Conservation (phyloP, 176 grass and related monocot genomes). For the Lolium multiflorum region DNA sequence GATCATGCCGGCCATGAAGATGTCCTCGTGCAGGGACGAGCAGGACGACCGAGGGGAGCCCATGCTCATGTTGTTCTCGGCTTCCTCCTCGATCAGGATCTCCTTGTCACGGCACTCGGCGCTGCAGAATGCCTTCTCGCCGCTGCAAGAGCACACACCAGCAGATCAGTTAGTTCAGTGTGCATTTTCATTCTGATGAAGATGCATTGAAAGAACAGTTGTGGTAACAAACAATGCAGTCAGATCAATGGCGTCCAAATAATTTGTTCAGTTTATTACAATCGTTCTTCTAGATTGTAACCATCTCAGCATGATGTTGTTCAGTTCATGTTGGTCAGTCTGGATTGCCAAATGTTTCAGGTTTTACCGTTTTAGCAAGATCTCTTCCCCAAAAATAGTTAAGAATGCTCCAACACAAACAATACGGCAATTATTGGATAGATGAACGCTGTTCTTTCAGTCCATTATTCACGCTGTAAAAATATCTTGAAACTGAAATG, state of each 20-base stretch:
- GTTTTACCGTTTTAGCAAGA: not conserved
- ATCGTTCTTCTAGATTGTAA: not conserved
- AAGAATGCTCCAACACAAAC: not conserved
- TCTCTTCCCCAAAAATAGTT: not conserved
- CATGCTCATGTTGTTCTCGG: conserved; percentile 46
- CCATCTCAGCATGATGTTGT: conserved; percentile 14
- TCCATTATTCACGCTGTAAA: not conserved
- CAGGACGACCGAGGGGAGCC: conserved; percentile 47
- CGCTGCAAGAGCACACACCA: conserved; percentile 56
- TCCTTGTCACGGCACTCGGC: conserved; percentile 71
- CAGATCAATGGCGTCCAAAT: not conserved
- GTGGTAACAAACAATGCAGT: not conserved
- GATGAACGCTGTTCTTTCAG: not conserved
- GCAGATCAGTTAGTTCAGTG: not conserved
- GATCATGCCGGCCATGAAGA: conserved; percentile 81
- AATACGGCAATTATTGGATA: not conserved
- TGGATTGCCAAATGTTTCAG: conserved; percentile 9
- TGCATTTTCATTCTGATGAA: conserved; percentile 4
- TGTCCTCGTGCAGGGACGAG: conserved; percentile 70
- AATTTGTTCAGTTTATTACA: not conserved
- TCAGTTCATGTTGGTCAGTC: not conserved
- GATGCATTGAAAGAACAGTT: not conserved
- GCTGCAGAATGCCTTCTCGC: conserved; percentile 92
- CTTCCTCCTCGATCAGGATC: conserved; percentile 75
- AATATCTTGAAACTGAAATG: not conserved